Conservation (phyloP, 2,329 filamentous ascomycete genomes). For the Sordariomycetes sp. region DNA sequence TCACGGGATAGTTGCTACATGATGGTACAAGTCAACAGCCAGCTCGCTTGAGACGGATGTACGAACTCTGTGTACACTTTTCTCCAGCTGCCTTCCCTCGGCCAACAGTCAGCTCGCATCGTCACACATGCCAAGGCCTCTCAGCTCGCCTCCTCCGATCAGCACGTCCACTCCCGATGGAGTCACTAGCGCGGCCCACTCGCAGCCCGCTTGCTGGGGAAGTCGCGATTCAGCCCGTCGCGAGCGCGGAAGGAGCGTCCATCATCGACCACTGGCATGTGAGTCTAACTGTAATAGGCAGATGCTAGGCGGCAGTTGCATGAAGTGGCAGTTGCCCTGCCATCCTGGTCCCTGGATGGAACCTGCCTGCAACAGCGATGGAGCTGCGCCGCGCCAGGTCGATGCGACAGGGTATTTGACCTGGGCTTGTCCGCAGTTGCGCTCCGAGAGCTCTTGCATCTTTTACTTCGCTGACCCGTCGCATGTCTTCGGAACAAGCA, state of each 20-base stretch:
- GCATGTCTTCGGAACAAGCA: background rate
- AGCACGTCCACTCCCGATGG: background rate
- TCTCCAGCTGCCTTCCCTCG: background rate
- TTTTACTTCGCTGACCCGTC: background rate
- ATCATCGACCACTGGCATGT: background rate
- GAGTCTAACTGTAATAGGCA: background rate
- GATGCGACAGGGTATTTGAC: background rate
- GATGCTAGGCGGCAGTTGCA: background rate
- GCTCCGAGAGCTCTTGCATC: background rate
- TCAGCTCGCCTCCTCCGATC: background rate
- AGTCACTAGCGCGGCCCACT: background rate
- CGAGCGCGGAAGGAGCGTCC: background rate
- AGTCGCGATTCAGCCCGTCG: background rate
- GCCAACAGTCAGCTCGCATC: background rate
- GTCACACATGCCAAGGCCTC: background rate
- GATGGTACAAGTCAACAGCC: too few species aligned
- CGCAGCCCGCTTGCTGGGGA: background rate
- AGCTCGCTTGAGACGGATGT: too few species aligned
- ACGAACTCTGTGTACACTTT: background rate
- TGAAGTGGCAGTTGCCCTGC: background rate
- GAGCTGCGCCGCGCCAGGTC: background rate
- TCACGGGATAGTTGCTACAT: too few species aligned
- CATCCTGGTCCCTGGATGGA: background rate
- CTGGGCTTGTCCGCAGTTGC: background rate
- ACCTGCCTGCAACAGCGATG: background rate